These are phyloP conservation scores for Fusarium piperis DNA, from an alignment of 2,329 filamentous ascomycete genomes.

Conservation along the genomic window DNA sequence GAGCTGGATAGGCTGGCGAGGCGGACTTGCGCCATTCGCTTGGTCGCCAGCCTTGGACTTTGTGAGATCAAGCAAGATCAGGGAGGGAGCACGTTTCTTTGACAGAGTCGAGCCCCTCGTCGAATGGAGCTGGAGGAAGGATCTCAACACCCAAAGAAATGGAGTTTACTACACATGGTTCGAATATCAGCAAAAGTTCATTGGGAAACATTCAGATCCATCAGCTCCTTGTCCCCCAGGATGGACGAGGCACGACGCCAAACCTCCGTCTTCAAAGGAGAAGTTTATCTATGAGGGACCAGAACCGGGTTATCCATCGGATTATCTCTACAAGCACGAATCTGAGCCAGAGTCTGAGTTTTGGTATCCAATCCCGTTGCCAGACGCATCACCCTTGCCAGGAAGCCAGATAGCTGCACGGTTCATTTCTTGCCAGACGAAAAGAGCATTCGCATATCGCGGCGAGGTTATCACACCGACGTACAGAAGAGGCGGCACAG, in stretches of 20 bases:
- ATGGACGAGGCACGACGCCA: not conserved
- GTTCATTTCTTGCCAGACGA: not conserved
- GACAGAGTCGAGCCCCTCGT: not conserved
- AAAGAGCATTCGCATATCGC: not conserved
- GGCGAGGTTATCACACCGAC: not conserved
- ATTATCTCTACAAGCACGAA: not conserved
- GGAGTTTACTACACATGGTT: not conserved
- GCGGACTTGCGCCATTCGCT: not conserved
- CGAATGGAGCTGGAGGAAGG: not conserved
- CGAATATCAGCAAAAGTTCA: not conserved
- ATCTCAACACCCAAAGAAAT: not conserved
- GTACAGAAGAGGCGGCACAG: not conserved
- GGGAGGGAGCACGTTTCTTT: not conserved
- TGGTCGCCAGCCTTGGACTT: not conserved
- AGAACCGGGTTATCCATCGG: not conserved
- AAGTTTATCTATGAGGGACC: not conserved
- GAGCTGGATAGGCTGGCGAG: not conserved
- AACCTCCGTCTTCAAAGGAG: not conserved
- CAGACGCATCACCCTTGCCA: not conserved
- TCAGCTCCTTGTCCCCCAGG: not conserved
- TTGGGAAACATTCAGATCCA: not conserved
- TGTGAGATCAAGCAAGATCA: not conserved
- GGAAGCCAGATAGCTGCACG: not conserved
- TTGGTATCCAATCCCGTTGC: not conserved
- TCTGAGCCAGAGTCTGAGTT: not conserved